Base-by-base conservation (phyloP, 1,284 basidiomycete species). In the Vanrija pseudolonga region DNA sequence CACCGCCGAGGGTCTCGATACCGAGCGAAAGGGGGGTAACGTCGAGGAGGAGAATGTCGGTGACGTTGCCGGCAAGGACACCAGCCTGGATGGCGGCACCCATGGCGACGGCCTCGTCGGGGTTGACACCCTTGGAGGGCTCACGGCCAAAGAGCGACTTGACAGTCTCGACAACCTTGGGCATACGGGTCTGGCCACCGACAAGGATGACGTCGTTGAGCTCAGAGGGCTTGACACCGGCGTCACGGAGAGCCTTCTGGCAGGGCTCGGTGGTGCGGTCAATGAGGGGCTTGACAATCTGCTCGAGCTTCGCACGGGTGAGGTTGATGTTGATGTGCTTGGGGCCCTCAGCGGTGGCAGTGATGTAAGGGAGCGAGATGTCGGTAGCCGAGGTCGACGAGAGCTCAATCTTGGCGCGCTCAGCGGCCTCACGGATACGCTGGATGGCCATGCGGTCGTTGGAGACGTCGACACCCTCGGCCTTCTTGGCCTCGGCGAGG, bases 361-460 rank as follows among this genome's bases (percentile, higher is more conserved):
- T 94, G 78, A 98, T 96, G 84, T 97, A 98, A 3, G 94, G 95
- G 65, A 98, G 77, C 77, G 94, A 95, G 80, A 97, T 85, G 77
- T 98, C 95, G 50, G 94, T 98, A 76, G 94, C 88, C 0, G 88
- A 81, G 6, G 93, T 90, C 23, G 90, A 93, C 39, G 93, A 97
- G 20, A 98, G 82, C 77, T 98, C 95, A 57, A 96, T 96, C 85
- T 98, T 98, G 64, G 95, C 95, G 82, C 98, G 97, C 83, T 98
- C 95, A 24, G 94, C 92, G 24, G 95, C 95, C 78, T 98, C 95
- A 73, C 95, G 90, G 66, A 98, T 91, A 80, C 95, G 92, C 78
- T 98, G 95, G 67, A 98, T 91, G n/a, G 95, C 93, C 88, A 97
- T 96, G 53, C 88, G 84, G 76, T 98, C 95, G 63, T 83, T 80